phyloP scores from a whole-genome alignment of 2,329 filamentous ascomycete species.

The Penicillium sp. region DNA sequence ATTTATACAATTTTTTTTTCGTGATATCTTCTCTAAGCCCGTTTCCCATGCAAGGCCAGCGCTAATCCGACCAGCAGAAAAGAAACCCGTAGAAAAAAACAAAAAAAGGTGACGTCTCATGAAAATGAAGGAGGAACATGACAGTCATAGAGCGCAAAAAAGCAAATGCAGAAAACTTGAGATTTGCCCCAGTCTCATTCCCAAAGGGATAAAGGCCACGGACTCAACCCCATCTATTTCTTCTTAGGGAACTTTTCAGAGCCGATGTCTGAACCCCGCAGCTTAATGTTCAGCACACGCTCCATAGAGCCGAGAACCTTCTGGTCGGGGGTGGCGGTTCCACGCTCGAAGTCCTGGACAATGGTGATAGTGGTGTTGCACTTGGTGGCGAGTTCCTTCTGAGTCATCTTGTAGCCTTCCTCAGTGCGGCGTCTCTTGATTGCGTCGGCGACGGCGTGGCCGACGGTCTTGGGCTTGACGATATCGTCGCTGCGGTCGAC shows the following conservation, averaged over 20 bases:
- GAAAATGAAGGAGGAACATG: slow-evolving; percentile 18
- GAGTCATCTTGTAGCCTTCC: slow-evolving; percentile 92
- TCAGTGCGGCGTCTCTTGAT: slow-evolving; percentile 77
- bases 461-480: slow-evolving; percentile 92
- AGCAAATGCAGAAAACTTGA: slow-evolving; percentile 12
- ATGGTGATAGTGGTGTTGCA: slow-evolving; percentile 81
- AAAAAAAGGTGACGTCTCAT: slow-evolving; percentile 16
- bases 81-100: slow-evolving; percentile 19
- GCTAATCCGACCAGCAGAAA: slow-evolving; percentile 34
- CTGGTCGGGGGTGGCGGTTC: slow-evolving; percentile 74
- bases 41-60: slow-evolving; percentile 30
- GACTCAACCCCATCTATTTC: slow-evolving; percentile 47
- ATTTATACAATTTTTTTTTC: slow-evolving; percentile 21
- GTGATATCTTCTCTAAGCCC: slow-evolving; percentile 18
- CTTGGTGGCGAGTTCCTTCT: slow-evolving; percentile 81
- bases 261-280: slow-evolving; percentile 82
- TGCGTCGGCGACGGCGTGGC: slow-evolving; percentile 73
- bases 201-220: slow-evolving; percentile 21
- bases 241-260: slow-evolving; percentile 78
- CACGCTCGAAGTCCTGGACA: slow-evolving; percentile 82
- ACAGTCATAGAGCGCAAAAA: slow-evolving; percentile 22
- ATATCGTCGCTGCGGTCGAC: slow-evolving; percentile 97
- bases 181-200: slow-evolving; percentile 10
- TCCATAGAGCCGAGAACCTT: slow-evolving; percentile 77
- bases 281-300: slow-evolving; percentile 80